Conservation (phyloP, 2,329 filamentous ascomycete species). For the Aspergillus cejpii region DNA sequence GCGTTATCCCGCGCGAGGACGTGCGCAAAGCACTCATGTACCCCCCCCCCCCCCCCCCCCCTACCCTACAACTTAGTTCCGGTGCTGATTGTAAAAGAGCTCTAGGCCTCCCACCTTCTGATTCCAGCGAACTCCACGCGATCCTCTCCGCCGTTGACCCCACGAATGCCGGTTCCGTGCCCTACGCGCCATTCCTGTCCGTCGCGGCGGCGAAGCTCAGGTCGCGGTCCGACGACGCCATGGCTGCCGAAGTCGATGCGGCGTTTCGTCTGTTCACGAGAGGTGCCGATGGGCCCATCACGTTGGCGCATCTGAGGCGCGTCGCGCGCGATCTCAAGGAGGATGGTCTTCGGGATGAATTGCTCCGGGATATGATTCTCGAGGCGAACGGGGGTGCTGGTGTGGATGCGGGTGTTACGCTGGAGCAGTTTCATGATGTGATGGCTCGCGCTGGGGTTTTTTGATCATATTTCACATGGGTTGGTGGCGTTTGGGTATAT, state of each 20-base stretch:
- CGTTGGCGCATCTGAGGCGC: conserved; percentile 66
- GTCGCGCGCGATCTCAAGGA: conserved; percentile 78
- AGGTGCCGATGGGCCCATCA: conserved; percentile 56
- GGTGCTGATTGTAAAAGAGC: conserved; percentile 51
- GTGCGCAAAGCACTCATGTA: conserved; percentile 69
- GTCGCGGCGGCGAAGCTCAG: conserved; percentile 83
- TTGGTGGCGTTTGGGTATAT: background rate
- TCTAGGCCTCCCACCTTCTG: conserved; percentile 65
- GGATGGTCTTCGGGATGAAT: conserved; percentile 65
- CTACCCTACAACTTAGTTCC: background rate
- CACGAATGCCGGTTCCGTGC: conserved; percentile 66
- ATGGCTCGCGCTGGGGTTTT: conserved; percentile 81
- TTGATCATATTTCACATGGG: conserved; percentile 35
- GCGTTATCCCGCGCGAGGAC: conserved; percentile 61
- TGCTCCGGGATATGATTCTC: conserved; percentile 87
- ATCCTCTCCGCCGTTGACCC: conserved; percentile 80
- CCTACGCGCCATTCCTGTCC: conserved; percentile 75
- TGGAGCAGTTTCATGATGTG: conserved; percentile 77
- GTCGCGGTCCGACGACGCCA: conserved; percentile 46
- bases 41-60: conserved; percentile 22
- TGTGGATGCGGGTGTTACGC: conserved; percentile 61
- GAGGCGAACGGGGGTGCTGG: conserved; percentile 83
- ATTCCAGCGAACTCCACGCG: conserved; percentile 61
- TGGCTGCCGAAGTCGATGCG: conserved; percentile 66
- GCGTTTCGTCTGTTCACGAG: conserved; percentile 76